These are phyloP conservation scores for Melanopsichium pennsylvanicum DNA, from an alignment of 1,284 basidiomycete species.

Conservation along the genomic window DNA sequence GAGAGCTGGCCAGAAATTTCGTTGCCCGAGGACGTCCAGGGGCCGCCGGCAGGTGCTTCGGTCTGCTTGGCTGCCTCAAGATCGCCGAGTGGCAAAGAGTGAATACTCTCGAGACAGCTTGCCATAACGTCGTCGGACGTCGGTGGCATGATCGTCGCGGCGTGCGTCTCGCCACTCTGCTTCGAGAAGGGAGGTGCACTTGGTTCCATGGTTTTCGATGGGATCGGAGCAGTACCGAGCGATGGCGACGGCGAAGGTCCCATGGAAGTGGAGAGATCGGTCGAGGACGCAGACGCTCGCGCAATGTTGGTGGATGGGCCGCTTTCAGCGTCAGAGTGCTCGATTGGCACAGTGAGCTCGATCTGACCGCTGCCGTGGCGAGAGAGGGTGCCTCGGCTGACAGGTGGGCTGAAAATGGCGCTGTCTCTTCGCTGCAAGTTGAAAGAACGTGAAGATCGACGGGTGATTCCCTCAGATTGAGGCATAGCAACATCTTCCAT, in stretches of 20 bases:
- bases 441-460: slow-evolving; percentile 19
- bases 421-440: slow-evolving; percentile 13
- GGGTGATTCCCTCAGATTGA: slow-evolving; percentile 11
- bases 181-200: neutral
- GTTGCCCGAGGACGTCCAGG: slow-evolving; percentile 23
- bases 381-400: slow-evolving; percentile 12
- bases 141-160: neutral
- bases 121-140: slow-evolving; percentile 26
- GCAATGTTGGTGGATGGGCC: slow-evolving; percentile 11
- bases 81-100: slow-evolving; percentile 13
- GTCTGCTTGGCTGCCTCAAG: slow-evolving; percentile 1
- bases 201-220: slow-evolving; percentile 10
- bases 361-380: slow-evolving; percentile 40
- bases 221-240: slow-evolving; percentile 8
- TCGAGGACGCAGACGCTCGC: neutral
- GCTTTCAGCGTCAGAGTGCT: slow-evolving; percentile 18
- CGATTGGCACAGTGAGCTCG: slow-evolving; percentile 31
- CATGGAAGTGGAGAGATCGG: neutral
- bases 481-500: slow-evolving; percentile 20
- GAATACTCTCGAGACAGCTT: slow-evolving; percentile 40
- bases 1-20: slow-evolving; percentile 22
- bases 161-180: neutral
- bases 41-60: slow-evolving; percentile 2
- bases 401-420: slow-evolving; percentile 13
- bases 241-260: slow-evolving; percentile 7